A percentile compares a stretch with the other conserved stretches of the same genome.
Conservation (phyloP, 2,329 filamentous ascomycete genomes). For the Xylariaceae sp. region DNA sequence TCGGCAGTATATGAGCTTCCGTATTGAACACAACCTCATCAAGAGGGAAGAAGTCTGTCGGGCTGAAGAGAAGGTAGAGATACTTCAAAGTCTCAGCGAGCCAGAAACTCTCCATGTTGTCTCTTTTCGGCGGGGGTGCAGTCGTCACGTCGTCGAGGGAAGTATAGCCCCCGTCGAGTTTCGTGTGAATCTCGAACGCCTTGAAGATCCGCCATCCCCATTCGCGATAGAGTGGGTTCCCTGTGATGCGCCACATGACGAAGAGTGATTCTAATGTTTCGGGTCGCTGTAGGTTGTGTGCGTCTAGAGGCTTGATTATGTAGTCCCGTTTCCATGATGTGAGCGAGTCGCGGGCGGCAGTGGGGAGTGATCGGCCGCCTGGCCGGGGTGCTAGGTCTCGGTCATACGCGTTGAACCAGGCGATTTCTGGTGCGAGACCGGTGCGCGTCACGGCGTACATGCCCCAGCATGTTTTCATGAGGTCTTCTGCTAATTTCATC, state of each 20-base stretch:
- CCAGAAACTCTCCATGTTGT: conserved; percentile 31
- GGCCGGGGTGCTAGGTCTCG: conserved; percentile 58
- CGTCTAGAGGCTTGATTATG: conserved; percentile 69
- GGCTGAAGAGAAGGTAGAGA: conserved; percentile 23
- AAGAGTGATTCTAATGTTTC: conserved; percentile 92
- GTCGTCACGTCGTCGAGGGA: conserved; percentile 23
- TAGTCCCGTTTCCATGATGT: conserved; percentile 73
- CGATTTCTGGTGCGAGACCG: conserved; percentile 85
- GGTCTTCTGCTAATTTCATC: conserved; percentile 77
- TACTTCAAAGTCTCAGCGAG: conserved; percentile 26
- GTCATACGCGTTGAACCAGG: conserved; percentile 73
- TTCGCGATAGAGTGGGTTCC: conserved; percentile 78
- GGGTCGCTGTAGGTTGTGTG: conserved; percentile 87
- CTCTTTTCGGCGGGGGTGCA: conserved; percentile 19
- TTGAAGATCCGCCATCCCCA: conserved; percentile 99
- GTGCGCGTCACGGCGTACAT: conserved; percentile 88
- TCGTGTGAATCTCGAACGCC: conserved; percentile 65
- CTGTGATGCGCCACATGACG: conserved; percentile 97
- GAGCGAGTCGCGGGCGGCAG: conserved; percentile 46
- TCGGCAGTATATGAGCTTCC: conserved; percentile 21
- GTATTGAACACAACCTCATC: conserved; percentile 25
- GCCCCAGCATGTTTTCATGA: conserved; percentile 94
- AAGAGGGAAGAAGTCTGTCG: conserved; percentile 18
- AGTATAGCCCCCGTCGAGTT: conserved; percentile 17
- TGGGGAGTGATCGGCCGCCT: conserved; percentile 42